Percentiles rank a stretch among this genome's conserved stretches.
These are phyloP conservation scores for Hydrangea macrophylla DNA, from an alignment of 148 eudicot species.

Conservation along the genomic window DNA sequence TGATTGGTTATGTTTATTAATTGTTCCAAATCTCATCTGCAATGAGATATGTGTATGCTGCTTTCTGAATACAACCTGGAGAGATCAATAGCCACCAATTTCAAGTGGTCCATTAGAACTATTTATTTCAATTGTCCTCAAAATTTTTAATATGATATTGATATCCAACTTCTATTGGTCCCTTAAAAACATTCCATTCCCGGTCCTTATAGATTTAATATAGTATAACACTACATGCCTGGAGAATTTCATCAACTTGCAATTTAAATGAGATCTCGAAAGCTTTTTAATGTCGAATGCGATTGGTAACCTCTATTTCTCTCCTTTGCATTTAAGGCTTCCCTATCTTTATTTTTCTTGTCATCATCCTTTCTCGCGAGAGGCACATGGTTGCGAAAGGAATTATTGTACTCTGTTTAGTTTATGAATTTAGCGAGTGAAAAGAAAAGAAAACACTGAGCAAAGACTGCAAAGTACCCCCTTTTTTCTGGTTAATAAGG, in stretches of 20 bases:
- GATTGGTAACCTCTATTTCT: neutral
- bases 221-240: neutral
- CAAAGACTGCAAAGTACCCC: no score
- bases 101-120: neutral
- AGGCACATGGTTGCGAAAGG: no score
- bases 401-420: no score
- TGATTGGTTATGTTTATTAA: neutral
- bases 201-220: neutral
- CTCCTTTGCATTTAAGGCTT: neutral
- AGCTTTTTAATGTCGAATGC: neutral
- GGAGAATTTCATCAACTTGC: neutral
- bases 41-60: neutral
- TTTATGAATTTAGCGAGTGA: no score
- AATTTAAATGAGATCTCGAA: neutral
- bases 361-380: no score
- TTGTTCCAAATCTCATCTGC: neutral
- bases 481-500: no score
- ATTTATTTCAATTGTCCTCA: neutral
- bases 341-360: neutral
- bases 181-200: slow-evolving; percentile 7
- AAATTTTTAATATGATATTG: slow-evolving; percentile 4
- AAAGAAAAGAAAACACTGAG: no score
- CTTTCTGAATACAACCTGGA: neutral
- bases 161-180: slow-evolving; percentile 12
- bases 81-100: neutral